These are phyloP conservation scores for Auxenochlorella protothecoides DNA, from an alignment of 139 green algal species.

Conservation along the genomic window DNA sequence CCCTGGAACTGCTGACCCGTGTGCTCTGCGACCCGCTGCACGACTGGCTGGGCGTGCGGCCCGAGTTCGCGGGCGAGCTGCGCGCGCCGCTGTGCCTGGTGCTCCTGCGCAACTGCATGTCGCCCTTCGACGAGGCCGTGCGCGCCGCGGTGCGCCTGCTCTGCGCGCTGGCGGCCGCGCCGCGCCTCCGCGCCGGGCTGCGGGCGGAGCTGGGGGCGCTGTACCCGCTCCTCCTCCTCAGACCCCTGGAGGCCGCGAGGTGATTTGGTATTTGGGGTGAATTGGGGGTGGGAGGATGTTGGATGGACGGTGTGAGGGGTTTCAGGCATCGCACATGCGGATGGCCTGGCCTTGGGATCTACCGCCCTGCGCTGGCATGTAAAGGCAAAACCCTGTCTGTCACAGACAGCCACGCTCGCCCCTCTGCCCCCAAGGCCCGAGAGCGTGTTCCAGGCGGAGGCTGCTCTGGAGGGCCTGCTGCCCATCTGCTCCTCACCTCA, in stretches of 20 bases:
- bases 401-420: no score
- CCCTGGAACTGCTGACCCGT: conserved; percentile 87
- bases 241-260: conserved; percentile 55
- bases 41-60: conserved; percentile 42
- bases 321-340: no score
- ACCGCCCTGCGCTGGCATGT: no score
- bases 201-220: conserved; percentile 83
- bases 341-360: no score
- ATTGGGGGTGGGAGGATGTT: no score
- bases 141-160: conserved; percentile 22
- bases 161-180: conserved; percentile 19
- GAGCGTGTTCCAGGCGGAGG: no score
- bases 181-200: conserved; percentile 37
- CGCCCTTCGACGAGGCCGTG: conserved; percentile 27
- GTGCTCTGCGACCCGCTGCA: conserved; percentile 60
- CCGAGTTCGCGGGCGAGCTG: conserved; percentile 60
- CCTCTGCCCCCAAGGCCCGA: no score
- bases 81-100: conserved; percentile 69
- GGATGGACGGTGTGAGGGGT: no score
- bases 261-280: not conserved
- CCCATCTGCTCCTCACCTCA: no score
- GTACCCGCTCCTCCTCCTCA: conserved; percentile 76
- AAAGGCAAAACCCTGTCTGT: no score
- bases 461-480: no score
- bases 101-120: conserved; percentile 68